Evolutionary conservation across 768 basidiomycete genomes (phyloP).

Genomic region (Fomitopsis pulvina): DNA sequence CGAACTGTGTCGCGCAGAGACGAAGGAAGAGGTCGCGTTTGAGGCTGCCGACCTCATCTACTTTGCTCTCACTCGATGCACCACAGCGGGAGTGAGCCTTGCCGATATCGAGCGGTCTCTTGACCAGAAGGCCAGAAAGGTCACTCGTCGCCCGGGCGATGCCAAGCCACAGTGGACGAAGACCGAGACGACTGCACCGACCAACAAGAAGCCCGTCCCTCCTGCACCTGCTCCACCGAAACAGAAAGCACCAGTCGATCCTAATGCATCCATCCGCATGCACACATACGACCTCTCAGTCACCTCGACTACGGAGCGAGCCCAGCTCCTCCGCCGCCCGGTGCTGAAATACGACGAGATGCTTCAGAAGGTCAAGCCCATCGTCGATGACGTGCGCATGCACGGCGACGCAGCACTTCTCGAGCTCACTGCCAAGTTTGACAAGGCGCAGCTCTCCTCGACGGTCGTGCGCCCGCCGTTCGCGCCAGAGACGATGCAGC

Average conservation of each 20-base stretch:
- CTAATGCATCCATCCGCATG: conserved; percentile 63
- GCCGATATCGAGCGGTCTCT: conserved; percentile 79
- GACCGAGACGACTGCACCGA: conserved; percentile 11
- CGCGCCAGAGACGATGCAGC: conserved; percentile 49
- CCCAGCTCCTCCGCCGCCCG: conserved; percentile 75
- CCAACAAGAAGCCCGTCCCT: conserved; percentile 17
- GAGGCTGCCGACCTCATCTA: conserved; percentile 95
- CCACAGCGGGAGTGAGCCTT: conserved; percentile 74
- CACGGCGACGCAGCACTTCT: conserved; percentile 85
- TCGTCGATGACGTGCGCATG: conserved; percentile 79
- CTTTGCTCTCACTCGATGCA: conserved; percentile 83
- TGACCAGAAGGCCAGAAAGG: conserved; percentile 79
- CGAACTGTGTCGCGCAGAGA: conserved; percentile 82
- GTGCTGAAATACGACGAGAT: conserved; percentile 85
- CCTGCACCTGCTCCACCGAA: conserved; percentile 17
- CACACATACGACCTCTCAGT: conserved; percentile 56
- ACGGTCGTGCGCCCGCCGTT: conserved; percentile 80
- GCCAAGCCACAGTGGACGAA: conserved; percentile 79
- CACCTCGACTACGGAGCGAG: conserved; percentile 45
- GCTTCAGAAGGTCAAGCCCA: conserved; percentile 91
- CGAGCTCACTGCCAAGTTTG: conserved; percentile 89
- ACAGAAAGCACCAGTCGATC: conserved; percentile 15
- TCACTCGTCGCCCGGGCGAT: conserved; percentile 84
- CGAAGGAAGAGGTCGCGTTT: conserved; percentile 79
- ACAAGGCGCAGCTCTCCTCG: conserved; percentile 65